These are phyloP conservation scores for Fragaria vesca DNA, from an alignment of 306 rosid species.

Conservation along the genomic window DNA sequence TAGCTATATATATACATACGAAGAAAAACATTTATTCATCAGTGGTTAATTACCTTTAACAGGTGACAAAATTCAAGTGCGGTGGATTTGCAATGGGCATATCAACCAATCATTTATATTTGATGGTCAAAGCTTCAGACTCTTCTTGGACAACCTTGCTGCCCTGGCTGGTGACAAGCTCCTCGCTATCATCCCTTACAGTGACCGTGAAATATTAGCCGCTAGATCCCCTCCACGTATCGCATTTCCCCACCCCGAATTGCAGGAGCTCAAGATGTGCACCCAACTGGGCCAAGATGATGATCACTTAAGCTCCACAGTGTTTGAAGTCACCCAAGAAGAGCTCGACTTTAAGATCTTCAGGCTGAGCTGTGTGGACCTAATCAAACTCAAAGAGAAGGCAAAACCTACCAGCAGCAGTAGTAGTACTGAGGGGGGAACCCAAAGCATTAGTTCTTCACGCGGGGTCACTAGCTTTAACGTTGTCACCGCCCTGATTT, in stretches of 20 bases:
- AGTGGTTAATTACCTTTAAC: not conserved
- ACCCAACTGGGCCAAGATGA: not conserved
- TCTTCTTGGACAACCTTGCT: constrained; percentile 64
- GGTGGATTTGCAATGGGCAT: constrained; percentile 71
- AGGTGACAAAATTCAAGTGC: constrained; percentile 67
- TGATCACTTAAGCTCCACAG: constrained; percentile 11
- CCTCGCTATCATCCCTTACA: constrained; percentile 39
- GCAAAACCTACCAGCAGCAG: constrained; percentile 26
- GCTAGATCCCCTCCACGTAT: constrained; percentile 79
- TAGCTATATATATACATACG: too few species aligned
- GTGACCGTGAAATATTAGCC: constrained; percentile 59
- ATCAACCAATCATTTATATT: constrained; percentile 51
- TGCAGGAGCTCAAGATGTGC: constrained; percentile 32
- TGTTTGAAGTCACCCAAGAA: constrained; percentile 55
- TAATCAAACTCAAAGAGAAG: constrained; percentile 44
- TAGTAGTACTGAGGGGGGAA: not conserved
- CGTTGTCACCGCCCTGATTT: constrained; percentile 52
- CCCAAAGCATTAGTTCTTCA: too few species aligned
- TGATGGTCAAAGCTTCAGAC: constrained; percentile 63
- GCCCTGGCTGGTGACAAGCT: constrained; percentile 53
- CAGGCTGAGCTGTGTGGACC: constrained; percentile 30
- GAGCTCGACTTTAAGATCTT: constrained; percentile 50
- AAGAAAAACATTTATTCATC: too few species aligned
- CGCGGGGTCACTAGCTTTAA: constrained; percentile 44
- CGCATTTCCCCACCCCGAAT: constrained; percentile 59